Conservation (phyloP, 1,284 basidiomycete species). For the Neolentinus lepideus region DNA sequence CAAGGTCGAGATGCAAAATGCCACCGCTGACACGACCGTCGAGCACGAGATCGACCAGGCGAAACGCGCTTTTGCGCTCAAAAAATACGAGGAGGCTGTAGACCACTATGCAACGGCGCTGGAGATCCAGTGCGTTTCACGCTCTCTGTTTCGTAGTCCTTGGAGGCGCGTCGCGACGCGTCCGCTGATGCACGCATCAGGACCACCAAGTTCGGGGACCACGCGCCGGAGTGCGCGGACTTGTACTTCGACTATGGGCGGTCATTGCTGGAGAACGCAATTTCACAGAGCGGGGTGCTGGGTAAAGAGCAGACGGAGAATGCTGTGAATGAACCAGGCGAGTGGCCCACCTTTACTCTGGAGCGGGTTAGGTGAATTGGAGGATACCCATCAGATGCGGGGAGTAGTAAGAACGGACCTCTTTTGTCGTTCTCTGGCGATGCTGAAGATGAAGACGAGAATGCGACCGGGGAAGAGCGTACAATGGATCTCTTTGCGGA, state of each 20-base stretch:
- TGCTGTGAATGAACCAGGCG: conserved; percentile 34
- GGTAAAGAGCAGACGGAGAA: conserved; percentile 72
- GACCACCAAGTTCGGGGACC: conserved; percentile 64
- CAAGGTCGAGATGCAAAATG: not conserved
- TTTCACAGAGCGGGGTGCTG: conserved; percentile 73
- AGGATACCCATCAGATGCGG: conserved; percentile 9
- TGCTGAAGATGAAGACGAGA: conserved; percentile 45
- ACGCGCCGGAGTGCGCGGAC: conserved; percentile 74
- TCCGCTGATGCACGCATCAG: conserved; percentile 28
- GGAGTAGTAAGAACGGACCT: conserved; percentile 36
- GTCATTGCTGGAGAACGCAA: conserved; percentile 83
- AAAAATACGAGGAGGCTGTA: conserved; percentile 82
- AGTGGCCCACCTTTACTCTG: too few species aligned
- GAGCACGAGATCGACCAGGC: conserved; percentile 62
- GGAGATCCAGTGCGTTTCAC: conserved; percentile 60
- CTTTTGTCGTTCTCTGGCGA: conserved; percentile 74
- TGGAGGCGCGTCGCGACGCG: not conserved
- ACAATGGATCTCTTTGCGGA: conserved; percentile 59
- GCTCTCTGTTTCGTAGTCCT: conserved; percentile 7
- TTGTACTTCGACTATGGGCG: conserved; percentile 83
- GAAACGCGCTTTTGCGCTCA: conserved; percentile 81
- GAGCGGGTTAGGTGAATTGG: too few species aligned
- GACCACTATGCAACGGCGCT: conserved; percentile 81
- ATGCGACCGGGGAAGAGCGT: conserved; percentile 25
- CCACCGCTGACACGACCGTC: conserved; percentile 26